Evolutionary conservation across 1,284 basidiomycete genomes (phyloP).

Genomic region (Hortiboletus rubellus): DNA sequence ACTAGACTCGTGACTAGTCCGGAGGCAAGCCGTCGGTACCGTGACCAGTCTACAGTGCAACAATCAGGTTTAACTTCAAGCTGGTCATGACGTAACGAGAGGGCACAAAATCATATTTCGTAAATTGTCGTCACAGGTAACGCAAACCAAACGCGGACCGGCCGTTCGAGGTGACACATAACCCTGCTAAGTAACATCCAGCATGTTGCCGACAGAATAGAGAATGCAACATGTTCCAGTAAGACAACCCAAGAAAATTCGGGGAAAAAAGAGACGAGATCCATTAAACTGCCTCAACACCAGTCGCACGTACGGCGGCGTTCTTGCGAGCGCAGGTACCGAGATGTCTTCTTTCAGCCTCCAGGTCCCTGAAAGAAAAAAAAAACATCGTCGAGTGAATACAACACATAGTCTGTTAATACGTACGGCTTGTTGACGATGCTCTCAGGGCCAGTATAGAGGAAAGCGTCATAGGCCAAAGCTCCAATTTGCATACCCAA

Average conservation of each 20-base stretch:
- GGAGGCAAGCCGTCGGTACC: too few species aligned
- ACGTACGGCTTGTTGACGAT: slow-evolving; percentile 53
- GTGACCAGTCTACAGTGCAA: too few species aligned
- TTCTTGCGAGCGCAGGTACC: slow-evolving; percentile 10
- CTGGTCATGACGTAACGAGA: too few species aligned
- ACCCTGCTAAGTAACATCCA: neutral
- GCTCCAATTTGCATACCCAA: slow-evolving; percentile 54
- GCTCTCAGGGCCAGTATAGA: slow-evolving; percentile 56
- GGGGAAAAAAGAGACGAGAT: neutral
- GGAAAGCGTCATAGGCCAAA: slow-evolving; percentile 52
- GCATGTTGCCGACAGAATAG: neutral
- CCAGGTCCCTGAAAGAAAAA: slow-evolving; percentile 13
- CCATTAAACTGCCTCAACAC: slow-evolving; percentile 28
- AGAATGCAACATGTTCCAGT: neutral
- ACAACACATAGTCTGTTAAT: neutral
- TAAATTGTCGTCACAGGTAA: neutral
- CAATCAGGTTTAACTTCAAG: too few species aligned
- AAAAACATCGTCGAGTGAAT: neutral
- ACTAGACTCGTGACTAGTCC: too few species aligned
- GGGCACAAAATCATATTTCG: too few species aligned
- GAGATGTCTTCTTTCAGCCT: slow-evolving; percentile 18
- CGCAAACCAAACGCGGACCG: neutral
- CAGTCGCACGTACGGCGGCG: neutral
- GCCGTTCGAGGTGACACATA: too few species aligned
- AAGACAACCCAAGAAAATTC: neutral